A percentile compares a stretch with the other conserved stretches of the same genome.
Evolutionary conservation across 2,329 filamentous ascomycete species (phyloP).

Genomic region (Elsinoe australis): DNA sequence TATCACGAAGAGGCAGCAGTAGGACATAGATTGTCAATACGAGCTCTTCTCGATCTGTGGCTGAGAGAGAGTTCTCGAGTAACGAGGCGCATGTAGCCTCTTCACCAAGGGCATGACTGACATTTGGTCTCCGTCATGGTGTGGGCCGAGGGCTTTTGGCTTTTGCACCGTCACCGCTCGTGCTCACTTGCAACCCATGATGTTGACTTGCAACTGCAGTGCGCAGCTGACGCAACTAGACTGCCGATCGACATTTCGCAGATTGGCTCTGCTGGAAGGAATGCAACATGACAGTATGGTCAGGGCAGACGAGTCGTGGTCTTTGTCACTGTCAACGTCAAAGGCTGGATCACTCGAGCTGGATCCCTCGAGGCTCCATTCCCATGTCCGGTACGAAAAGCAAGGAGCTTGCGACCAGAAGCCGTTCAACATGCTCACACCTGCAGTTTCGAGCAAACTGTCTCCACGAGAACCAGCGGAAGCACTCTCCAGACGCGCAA

Average conservation of each 20-base stretch:
- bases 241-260: slow-evolving; percentile 7
- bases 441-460: neutral
- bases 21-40: slow-evolving; percentile 10
- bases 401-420: no score
- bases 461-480: neutral
- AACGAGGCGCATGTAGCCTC: no score
- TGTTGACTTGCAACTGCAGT: neutral
- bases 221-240: slow-evolving; percentile 12
- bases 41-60: neutral
- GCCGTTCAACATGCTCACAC: no score
- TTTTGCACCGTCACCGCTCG: neutral
- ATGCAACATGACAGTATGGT: no score
- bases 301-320: neutral
- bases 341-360: no score
- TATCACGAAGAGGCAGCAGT: neutral
- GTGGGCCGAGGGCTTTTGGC: no score
- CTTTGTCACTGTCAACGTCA: no score
- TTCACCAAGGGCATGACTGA: no score
- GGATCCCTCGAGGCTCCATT: no score
- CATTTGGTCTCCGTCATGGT: no score
- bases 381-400: no score
- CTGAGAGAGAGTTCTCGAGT: neutral
- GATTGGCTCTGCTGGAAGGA: neutral
- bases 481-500: neutral
- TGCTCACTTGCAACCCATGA: neutral